Base-by-base conservation (phyloP, 495 filamentous ascomycete genomes). In the Corynascus novoguineensis region DNA sequence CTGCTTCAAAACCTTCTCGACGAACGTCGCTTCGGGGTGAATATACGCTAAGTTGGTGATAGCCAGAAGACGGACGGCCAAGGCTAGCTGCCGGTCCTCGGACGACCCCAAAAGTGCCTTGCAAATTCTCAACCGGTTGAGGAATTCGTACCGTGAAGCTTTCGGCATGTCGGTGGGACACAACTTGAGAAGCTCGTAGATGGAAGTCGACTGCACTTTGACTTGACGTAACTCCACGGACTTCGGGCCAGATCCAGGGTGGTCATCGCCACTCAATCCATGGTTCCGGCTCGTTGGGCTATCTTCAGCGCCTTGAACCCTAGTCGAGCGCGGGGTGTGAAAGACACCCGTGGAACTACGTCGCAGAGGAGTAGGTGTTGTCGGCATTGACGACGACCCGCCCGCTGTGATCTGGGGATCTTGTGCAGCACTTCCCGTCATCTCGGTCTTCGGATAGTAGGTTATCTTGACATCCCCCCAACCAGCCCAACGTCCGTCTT, bases 1-100 rank as follows among this genome's bases (percentile, higher is more conserved):
- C 63, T 88, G 86, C 64, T 87, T 88, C 22, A 95, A 74, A 40
- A 95, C 80, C 71, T 90, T 95, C 60, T 90, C 84, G 44, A 88
- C 78, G 65, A 97, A 96, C 9, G 81, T 75, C 6, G 77, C 68
- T 63, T 97, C 95, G 3, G 82, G 78, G 62, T 90, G 83, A 52
- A 97, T 85, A 69, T 95, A 97, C 9, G 90, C 90, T 40, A 97
- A 72, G 65, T 99, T 99, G 17, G 89, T 90, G 60, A 97, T 82
- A 24, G 95, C 92, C 45, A 97, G 74, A 21, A 97, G 75, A 22
- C 92, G 86, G 49, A 92, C 84, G 29, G 85, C 83, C 35, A 97
- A 77, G 21, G 93, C 84, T 60, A 88, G 81, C 64, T 89, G 86
- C 32, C 91, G 81, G 38, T 80, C 82, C 44, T 82, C 78, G 28